Evolutionary conservation across 805 yeast genomes (phyloP), one percentile per base, ranked within the genome.

Genomic region (Suhomyces pyralidae): DNA sequence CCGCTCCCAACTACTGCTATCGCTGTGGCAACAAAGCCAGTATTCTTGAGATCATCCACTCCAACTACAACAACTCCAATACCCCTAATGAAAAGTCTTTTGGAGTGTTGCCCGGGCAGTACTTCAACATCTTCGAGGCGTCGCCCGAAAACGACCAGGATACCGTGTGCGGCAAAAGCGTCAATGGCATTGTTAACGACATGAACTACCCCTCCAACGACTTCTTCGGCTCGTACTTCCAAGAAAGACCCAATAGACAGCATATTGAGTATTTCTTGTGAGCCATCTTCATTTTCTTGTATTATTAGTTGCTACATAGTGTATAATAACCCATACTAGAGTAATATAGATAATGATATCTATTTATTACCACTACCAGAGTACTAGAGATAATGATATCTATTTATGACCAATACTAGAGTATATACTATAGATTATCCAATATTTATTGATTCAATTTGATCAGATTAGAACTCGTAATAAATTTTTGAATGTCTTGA

Each of bases 1-100:
- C 94, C 0, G 99, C 99, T 0, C 99, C 99, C 0, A 94, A 94
- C 65, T 94, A 94, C 66, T 94, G 99, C 66, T 94, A 94, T 63
- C 70, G 99, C 55, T 94, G 99, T 68, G 99, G 99, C 0, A 94
- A 94, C 66, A 84, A 90, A 65, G 99, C 99, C 4, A 88, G 97
- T n/a, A 92, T 94, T n/a, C 77, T 94, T 56, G 99, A 94, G 67
- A 83, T 94, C 5, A 65, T 67, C 52, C 80, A 80, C 58, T 67
- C 77, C 45, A 81, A 80, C 59, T 82, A 81, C 53, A 62, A 62
- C 20, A 43, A 45, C 19, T 50, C 46, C 48, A 51, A 7, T 3
- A 30, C 42, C 19, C 46, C 20, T 14, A 40, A 40, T 14, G 52
- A 47, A n/a, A 26, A 32, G 19, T 40, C 50, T 10, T 68, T 66